Conservation (phyloP, 148 eudicot species). For the Chenopodium formosanum region DNA sequence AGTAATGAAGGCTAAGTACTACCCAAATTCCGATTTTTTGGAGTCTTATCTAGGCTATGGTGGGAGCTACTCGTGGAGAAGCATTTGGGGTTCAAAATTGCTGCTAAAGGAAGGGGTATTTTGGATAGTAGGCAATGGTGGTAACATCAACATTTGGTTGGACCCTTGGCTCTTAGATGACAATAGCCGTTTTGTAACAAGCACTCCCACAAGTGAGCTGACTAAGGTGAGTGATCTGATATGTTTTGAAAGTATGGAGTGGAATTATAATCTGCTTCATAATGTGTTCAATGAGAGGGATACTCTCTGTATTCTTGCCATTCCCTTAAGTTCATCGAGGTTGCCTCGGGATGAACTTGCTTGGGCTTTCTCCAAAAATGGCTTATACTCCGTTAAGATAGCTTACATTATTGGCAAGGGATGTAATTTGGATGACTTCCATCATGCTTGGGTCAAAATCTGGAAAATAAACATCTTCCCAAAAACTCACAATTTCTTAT, state of each 20-base stretch:
- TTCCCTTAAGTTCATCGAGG: neutral
- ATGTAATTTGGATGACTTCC: neutral
- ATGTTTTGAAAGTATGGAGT: neutral
- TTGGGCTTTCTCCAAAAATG: neutral
- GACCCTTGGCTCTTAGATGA: neutral
- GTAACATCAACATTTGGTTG: neutral
- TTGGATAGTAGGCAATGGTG: neutral
- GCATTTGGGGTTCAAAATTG: neutral
- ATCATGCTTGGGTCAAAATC: neutral
- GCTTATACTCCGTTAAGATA: neutral
- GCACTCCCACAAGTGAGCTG: neutral
- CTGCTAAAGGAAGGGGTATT: neutral
- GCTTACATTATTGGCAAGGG: neutral
- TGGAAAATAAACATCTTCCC: neutral
- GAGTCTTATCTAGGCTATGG: neutral
- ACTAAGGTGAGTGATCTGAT: neutral
- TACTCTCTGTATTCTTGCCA: neutral
- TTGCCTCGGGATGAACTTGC: neutral
- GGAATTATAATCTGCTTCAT: neutral
- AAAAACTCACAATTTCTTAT: neutral
- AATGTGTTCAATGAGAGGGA: neutral
- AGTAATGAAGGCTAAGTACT: neutral
- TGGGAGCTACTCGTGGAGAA: neutral
- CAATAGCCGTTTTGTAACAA: neutral
- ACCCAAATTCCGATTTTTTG: neutral